Evolutionary conservation across 305 asterid genomes (phyloP).

Genomic region (Fraxinus nigra): DNA sequence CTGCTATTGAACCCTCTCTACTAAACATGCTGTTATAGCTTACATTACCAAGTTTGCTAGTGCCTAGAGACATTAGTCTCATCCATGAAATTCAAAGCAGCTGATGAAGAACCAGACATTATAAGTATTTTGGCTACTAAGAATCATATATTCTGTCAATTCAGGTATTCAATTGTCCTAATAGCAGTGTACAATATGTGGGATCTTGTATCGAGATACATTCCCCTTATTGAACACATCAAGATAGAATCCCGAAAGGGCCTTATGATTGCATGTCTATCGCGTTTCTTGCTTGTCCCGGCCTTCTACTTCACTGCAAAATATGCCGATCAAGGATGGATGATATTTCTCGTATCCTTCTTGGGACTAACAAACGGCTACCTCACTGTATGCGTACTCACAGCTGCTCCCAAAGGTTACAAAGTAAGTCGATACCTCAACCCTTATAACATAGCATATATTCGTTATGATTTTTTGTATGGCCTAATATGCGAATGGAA

Average conservation of each 20-base stretch:
- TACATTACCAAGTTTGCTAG: not conserved
- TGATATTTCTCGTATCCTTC: constrained; percentile 67
- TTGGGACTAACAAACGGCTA: constrained; percentile 78
- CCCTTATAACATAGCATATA: not conserved
- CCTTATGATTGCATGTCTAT: constrained; percentile 38
- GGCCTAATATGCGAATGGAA: not conserved
- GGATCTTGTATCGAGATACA: constrained; percentile 70
- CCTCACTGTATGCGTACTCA: constrained; percentile 72
- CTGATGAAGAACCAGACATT: not conserved
- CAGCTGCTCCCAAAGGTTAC: constrained; percentile 78
- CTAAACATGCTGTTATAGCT: not conserved
- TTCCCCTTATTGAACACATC: constrained; percentile 47
- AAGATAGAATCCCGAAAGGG: constrained; percentile 58
- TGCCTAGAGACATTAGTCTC: not conserved
- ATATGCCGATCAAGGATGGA: constrained; percentile 84
- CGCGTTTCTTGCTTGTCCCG: constrained; percentile 70
- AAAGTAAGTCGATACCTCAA: constrained; percentile 39
- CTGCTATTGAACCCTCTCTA: not conserved
- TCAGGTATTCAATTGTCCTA: constrained; percentile 71
- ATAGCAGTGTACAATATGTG: constrained; percentile 75
- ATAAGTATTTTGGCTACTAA: not conserved
- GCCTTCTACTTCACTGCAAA: constrained; percentile 91
- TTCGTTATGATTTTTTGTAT: not conserved
- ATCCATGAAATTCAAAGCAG: not conserved
- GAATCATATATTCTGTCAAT: not conserved